Percentiles rank a stretch among this genome's conserved stretches.
phyloP scores from a whole-genome alignment of 352 stramenopile genomes.

The Globisporangium sylvaticum region DNA sequence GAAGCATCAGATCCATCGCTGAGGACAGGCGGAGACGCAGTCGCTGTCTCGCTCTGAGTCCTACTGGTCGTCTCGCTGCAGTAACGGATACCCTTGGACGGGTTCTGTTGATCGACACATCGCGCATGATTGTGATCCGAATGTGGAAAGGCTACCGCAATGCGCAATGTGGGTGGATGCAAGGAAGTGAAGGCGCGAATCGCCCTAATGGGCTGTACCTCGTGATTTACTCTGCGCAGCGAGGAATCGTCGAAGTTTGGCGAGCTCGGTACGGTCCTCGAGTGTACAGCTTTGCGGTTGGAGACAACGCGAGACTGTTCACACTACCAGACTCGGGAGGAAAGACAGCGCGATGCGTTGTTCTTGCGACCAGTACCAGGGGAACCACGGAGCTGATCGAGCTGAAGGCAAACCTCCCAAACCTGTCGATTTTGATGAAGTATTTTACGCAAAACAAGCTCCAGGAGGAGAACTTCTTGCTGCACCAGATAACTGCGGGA shows the following conservation, averaged over 20 bases:
- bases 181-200: conserved; percentile 47
- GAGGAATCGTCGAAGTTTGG: conserved; percentile 83
- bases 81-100: conserved; percentile 74
- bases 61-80: conserved; percentile 59
- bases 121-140: conserved; percentile 73
- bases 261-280: conserved; percentile 66
- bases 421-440: conserved; percentile 64
- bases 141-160: conserved; percentile 89
- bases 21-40: conserved; percentile 63
- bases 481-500: conserved; percentile 73
- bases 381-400: conserved; percentile 52
- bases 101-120: conserved; percentile 75
- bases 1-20: conserved; percentile 41
- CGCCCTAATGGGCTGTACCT: conserved; percentile 62
- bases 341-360: conserved; percentile 44
- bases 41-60: conserved; percentile 61
- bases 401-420: conserved; percentile 49
- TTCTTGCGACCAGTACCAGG: conserved; percentile 36
- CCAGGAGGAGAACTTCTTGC: conserved; percentile 82
- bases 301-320: conserved; percentile 61
- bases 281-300: conserved; percentile 73
- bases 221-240: conserved; percentile 82
- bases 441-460: conserved; percentile 87
- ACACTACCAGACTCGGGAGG: conserved; percentile 39
- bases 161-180: conserved; percentile 80